phyloP scores from a whole-genome alignment of 1,139 yeast species.

The Blastobotrys illinoisensis region DNA sequence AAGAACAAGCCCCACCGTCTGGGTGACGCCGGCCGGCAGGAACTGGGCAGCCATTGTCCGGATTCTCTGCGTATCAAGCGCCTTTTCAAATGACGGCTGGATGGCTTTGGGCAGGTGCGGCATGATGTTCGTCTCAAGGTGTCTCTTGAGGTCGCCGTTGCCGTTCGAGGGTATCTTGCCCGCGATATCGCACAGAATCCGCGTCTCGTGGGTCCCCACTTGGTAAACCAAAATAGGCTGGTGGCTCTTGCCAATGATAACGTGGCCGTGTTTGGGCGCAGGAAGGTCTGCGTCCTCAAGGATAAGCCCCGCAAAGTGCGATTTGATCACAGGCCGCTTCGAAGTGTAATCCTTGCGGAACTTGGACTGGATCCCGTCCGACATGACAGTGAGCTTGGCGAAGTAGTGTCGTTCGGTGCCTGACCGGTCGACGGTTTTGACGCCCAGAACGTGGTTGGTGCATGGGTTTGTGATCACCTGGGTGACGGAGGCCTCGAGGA shows the following conservation, averaged over 20 bases:
- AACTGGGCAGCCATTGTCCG: slow-evolving; percentile 94
- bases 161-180: slow-evolving; percentile 69
- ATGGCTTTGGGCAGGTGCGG: slow-evolving; percentile 63
- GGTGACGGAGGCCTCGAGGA: slow-evolving; percentile 77
- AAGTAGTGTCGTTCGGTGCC: slow-evolving; percentile 34
- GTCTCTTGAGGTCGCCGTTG: slow-evolving; percentile 53
- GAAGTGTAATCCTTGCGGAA: slow-evolving; percentile 70
- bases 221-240: slow-evolving; percentile 88
- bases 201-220: slow-evolving; percentile 73
- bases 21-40: slow-evolving; percentile 65
- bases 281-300: slow-evolving; percentile 70
- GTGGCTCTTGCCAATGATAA: slow-evolving; percentile 68
- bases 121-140: slow-evolving; percentile 55
- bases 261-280: slow-evolving; percentile 77
- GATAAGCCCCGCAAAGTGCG: slow-evolving; percentile 83
- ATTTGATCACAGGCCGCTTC: slow-evolving; percentile 61
- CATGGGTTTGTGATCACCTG: slow-evolving; percentile 50
- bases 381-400: slow-evolving; percentile 66
- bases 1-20: slow-evolving; percentile 70
- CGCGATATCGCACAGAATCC: slow-evolving; percentile 85
- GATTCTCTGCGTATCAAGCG: slow-evolving; percentile 51
- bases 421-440: slow-evolving; percentile 36
- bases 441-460: slow-evolving; percentile 59
- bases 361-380: slow-evolving; percentile 94
- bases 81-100: slow-evolving; percentile 59